Conservation (phyloP, 2,329 filamentous ascomycete species). For the Byssoonygena ceratinophila region DNA sequence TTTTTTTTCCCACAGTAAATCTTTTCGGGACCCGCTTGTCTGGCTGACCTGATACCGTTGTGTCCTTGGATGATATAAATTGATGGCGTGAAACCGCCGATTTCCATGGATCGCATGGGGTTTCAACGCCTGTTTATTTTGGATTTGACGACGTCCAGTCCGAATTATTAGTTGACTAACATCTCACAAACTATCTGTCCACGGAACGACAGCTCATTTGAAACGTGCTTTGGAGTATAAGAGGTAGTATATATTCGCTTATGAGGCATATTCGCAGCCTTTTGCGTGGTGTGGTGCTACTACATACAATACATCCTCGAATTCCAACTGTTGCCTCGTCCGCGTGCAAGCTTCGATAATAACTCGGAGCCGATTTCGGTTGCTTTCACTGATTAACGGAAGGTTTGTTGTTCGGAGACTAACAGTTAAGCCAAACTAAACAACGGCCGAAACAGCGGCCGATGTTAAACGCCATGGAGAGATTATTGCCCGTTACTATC, state of each 20-base stretch:
- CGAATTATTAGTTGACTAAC: too few relatives aligned
- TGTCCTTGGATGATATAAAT: neutral
- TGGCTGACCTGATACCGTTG: neutral
- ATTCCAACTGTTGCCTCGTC: too few relatives aligned
- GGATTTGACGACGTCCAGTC: neutral
- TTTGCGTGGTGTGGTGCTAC: neutral
- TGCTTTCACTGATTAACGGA: neutral
- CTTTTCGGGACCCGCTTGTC: neutral
- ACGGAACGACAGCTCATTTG: neutral
- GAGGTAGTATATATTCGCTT: too few relatives aligned
- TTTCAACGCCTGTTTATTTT: neutral
- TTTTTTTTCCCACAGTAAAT: neutral
- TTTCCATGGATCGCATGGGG: neutral
- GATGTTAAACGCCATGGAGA: too few relatives aligned
- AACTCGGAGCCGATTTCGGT: neutral
- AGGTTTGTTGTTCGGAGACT: too few relatives aligned
- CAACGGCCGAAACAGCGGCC: too few relatives aligned
- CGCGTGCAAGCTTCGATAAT: too few relatives aligned
- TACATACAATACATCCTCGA: neutral
- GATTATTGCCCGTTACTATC: too few relatives aligned
- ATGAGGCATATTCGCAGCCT: slow-evolving; percentile 1
- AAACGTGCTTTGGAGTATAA: slow-evolving; percentile 1
- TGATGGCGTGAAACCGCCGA: slow-evolving; percentile 7
- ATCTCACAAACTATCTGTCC: neutral
- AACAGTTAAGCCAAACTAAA: too few relatives aligned